A percentile compares a stretch with the other conserved stretches of the same genome.
phyloP scores from a whole-genome alignment of 1,284 basidiomycete species.

The Microbotryomycetes sp. region DNA sequence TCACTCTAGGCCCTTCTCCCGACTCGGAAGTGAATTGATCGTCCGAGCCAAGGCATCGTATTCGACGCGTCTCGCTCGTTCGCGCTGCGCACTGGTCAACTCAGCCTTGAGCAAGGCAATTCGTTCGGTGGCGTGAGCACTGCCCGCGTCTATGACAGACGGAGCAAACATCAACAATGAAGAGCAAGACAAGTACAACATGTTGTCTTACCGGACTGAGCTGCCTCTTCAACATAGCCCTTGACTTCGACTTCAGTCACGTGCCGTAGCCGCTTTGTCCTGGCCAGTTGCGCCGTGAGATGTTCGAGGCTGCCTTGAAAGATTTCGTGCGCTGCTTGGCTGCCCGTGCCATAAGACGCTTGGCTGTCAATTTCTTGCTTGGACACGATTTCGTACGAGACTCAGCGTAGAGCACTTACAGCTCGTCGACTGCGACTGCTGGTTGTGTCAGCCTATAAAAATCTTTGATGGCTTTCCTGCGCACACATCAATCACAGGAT shows the following conservation, averaged over 20 bases:
- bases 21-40: slow-evolving; percentile 23
- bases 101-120: slow-evolving; percentile 11
- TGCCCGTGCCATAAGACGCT: no score
- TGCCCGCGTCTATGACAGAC: neutral
- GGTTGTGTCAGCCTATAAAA: slow-evolving; percentile 28
- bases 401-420: slow-evolving; percentile 13
- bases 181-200: no score
- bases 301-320: slow-evolving; percentile 29
- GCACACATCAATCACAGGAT: neutral
- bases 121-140: slow-evolving; percentile 5
- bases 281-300: slow-evolving; percentile 14
- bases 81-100: slow-evolving; percentile 22
- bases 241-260: slow-evolving; percentile 25
- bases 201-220: neutral
- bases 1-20: slow-evolving; percentile 26
- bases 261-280: slow-evolving; percentile 4
- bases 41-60: slow-evolving; percentile 31
- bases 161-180: no score
- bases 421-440: slow-evolving; percentile 6
- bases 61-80: slow-evolving; percentile 32
- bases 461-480: slow-evolving; percentile 25
- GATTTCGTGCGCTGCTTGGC: slow-evolving; percentile 25
- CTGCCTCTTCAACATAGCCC: slow-evolving; percentile 17
- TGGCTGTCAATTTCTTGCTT: neutral
- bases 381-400: neutral